Evolutionary conservation across 768 basidiomycete species (phyloP).

Genomic region (Pulveroboletus sp.): DNA sequence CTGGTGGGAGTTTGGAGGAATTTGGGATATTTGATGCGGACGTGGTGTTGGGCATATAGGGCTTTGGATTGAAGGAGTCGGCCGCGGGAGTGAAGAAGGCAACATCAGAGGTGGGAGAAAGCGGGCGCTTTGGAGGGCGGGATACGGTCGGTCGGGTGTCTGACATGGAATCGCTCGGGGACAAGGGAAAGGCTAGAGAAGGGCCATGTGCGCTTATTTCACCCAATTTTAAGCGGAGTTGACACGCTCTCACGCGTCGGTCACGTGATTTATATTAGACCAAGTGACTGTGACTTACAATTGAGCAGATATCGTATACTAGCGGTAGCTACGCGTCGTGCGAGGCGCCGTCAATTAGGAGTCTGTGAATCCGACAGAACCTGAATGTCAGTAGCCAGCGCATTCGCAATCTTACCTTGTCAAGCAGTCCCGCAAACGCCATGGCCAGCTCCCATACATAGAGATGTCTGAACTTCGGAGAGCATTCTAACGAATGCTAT

Average conservation of each 20-base stretch:
- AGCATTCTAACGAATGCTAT: too few relatives aligned
- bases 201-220: conserved; percentile 22
- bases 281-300: too few relatives aligned
- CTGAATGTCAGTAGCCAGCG: too few relatives aligned
- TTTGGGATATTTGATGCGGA: conserved; percentile 16
- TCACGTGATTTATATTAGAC: conserved; percentile 35
- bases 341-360: too few relatives aligned
- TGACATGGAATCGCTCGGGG: conserved; percentile 22
- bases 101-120: conserved; percentile 45
- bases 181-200: conserved; percentile 15
- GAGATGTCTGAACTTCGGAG: too few relatives aligned
- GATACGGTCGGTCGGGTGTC: conserved; percentile 9
- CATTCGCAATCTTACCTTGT: too few relatives aligned
- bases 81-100: conserved; percentile 64
- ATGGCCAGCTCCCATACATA: too few relatives aligned
- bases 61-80: conserved; percentile 62
- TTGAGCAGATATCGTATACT: too few relatives aligned
- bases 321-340: too few relatives aligned
- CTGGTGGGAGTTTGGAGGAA: conserved; percentile 25
- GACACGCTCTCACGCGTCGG: conserved; percentile 40
- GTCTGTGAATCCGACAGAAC: too few relatives aligned
- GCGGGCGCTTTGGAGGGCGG: conserved; percentile 48
- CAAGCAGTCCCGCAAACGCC: too few relatives aligned
- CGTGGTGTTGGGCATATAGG: conserved; percentile 48
- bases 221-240: conserved; percentile 42